Conservation (phyloP, 176 grass and related monocot genomes). For the Pharus latifolius region DNA sequence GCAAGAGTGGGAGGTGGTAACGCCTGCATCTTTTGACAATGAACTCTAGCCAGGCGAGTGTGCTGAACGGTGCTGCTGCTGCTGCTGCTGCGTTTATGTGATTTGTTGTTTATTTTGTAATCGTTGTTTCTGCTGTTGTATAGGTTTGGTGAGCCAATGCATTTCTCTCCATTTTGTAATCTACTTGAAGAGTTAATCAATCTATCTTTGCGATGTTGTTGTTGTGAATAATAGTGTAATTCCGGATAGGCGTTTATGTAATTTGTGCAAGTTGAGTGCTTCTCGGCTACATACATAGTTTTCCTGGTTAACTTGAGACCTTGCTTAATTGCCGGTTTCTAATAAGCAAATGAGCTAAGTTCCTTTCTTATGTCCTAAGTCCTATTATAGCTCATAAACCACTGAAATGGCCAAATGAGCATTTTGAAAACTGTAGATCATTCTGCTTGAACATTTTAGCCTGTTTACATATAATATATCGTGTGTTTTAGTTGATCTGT, state of each 20-base stretch:
- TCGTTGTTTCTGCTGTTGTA: constrained; percentile 23
- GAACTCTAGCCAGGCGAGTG: constrained; percentile 15
- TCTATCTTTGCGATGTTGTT: not conserved
- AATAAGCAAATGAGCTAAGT: too few species aligned
- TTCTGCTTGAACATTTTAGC: too few species aligned
- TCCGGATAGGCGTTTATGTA: not conserved
- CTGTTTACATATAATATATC: too few species aligned
- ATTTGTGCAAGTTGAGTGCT: not conserved
- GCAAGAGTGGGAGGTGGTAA: not conserved
- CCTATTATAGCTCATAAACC: too few species aligned
- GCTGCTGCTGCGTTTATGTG: not conserved
- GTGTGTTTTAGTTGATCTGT: too few species aligned
- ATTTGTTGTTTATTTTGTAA: not conserved
- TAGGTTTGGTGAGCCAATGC: constrained; percentile 17
- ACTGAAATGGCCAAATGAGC: too few species aligned
- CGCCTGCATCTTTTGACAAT: constrained; percentile 25
- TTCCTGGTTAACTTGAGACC: too few species aligned
- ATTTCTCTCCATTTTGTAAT: not conserved
- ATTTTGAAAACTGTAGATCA: too few species aligned
- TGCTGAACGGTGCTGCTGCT: not conserved
- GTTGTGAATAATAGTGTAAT: constrained; percentile 7
- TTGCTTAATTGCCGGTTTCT: too few species aligned
- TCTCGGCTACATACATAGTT: too few species aligned
- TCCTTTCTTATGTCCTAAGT: too few species aligned
- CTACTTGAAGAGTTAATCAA: not conserved